Base-by-base conservation (phyloP, 148 eudicot species). In the Cornus florida region DNA sequence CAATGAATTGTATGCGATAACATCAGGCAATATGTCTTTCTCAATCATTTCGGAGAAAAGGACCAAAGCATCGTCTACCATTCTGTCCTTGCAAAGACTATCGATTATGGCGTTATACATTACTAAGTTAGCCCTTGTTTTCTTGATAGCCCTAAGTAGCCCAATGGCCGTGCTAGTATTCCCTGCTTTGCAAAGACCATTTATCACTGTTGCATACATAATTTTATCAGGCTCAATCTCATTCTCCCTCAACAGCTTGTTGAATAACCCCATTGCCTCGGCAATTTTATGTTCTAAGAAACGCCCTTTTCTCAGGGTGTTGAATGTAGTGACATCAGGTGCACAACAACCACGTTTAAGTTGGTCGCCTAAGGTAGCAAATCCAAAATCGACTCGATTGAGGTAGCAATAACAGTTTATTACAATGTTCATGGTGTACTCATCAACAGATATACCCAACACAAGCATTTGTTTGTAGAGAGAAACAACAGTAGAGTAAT, bases 171-270 rank as follows among this genome's bases (percentile, higher is more conserved):
- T 78, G 69, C 75, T 74, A 9, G 20, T 46, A 3, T 5, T 74
- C 1, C 82, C 77, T 0, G 10, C 6, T 69, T 74, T 77, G 32
- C 86, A 80, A 23, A 84, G 67, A 7, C 86, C 81, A 0, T 77
- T 71, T 13, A 84, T 69, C 1, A 84, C 33, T 6, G 69, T 70
- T 3, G 24, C 73, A n/a, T 59, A 69, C 24, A 59, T 75, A 13
- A 75, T n/a, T 8, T 50, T 57, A 71, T 79, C 12, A 1, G 75
- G 77, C 66, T 50, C n/a, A 22, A 78, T 71, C 7, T 62, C 17
- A 14, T 66, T 72, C 0, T 75, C 73, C 33, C 62, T 31, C 0
- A 71, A 8, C 6, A 78, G 12, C 57, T 70, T 75, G 7, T 38
- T 5, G 70, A n/a, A n/a, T n/a, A n/a, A n/a, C n/a, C n/a, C n/a